A percentile compares a stretch with the other conserved stretches of the same genome.
These are phyloP conservation scores for Dactylella cylindrospora DNA, from an alignment of 2,329 filamentous ascomycete genomes.

Conservation along the genomic window DNA sequence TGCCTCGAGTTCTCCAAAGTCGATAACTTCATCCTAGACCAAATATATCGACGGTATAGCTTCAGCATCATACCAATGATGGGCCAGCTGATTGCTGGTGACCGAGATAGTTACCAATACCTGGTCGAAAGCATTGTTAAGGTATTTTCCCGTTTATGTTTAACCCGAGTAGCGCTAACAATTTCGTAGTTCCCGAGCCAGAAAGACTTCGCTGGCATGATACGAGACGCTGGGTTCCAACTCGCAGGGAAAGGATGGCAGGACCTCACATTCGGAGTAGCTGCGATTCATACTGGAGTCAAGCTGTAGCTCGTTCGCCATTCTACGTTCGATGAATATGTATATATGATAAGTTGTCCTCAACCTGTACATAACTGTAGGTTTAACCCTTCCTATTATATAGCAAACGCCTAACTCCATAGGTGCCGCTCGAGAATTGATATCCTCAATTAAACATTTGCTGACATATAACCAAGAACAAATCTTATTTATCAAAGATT, in stretches of 20 bases:
- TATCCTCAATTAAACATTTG: too few relatives aligned
- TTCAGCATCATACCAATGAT: conserved; percentile 93
- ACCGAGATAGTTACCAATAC: conserved; percentile 96
- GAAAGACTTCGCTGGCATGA: conserved; percentile 79
- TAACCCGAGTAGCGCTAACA: conserved; percentile 3
- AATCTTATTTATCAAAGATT: too few relatives aligned
- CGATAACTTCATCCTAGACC: conserved; percentile 73
- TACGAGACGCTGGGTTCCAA: conserved; percentile 78
- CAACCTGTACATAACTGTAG: conserved; percentile 40
- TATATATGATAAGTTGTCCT: conserved; percentile 32
- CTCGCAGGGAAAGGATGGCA: conserved; percentile 82
- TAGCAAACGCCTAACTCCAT: too few relatives aligned
- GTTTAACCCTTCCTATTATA: conserved; percentile 34
- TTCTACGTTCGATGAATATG: conserved; percentile 26
- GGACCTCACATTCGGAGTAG: conserved; percentile 87
- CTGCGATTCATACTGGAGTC: conserved; percentile 93
- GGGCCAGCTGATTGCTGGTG: conserved; percentile 89
- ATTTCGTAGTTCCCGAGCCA: conserved; percentile 73
- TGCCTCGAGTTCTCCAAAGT: conserved; percentile 95
- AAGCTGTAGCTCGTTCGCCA: conserved; percentile 61
- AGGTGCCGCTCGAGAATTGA: too few relatives aligned
- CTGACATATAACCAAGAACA: too few relatives aligned
- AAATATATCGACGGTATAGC: conserved; percentile 91
- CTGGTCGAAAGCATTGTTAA: conserved; percentile 95
- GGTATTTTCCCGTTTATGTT: conserved; percentile 3